Evolutionary conservation across 352 stramenopile species (phyloP), one percentile per base, ranked within the genome.

Genomic region (Globisporangium splendens): DNA sequence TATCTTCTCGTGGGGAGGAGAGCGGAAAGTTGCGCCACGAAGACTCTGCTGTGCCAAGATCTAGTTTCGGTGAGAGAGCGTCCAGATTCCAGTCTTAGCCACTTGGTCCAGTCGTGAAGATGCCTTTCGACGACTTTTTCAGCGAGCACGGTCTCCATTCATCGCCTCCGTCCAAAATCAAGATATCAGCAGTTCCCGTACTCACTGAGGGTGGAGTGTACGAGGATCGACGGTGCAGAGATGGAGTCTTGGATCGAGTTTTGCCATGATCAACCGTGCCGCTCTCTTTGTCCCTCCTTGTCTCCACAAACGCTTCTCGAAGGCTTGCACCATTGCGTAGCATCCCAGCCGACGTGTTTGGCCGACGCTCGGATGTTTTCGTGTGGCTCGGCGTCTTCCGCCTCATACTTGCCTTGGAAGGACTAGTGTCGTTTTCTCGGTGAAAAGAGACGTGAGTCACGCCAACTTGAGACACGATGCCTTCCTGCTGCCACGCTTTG

Each of bases 401-500:
- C 54, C 63, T 44, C 10, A 5, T 8, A 3, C 13, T 44, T 44
- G 39, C 17, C n/a, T 18, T 75, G 28, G 17, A 49, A 46, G 43
- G 65, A 58, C 24, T 69, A 54, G 12, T 53, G 12, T 18, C 54
- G 17, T 54, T 17, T 24, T 20, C 50, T 21, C 59, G 56, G 3
- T 61, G 49, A 17, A 21, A 39, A 3, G 46, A 20, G 14, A 57
- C 24, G 41, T 66, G 60, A 7, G 54, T 66, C 18, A 84, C 75
- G 2, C 76, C 76, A 13, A 83, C 39, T 11, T 73, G 66, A 0
- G 70, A 79, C 1, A 70, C 68, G 5, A 71, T 57, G 38, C 73
- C 79, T 43, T 92, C 80, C 15, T 89, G 54, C 54, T 83, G 79
- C 83, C 83, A 93, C 15, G 68, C 70, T 24, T 75, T 77, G 4